phyloP scores from a whole-genome alignment of 2,329 filamentous ascomycete genomes.

The Trichoderma koningii region DNA sequence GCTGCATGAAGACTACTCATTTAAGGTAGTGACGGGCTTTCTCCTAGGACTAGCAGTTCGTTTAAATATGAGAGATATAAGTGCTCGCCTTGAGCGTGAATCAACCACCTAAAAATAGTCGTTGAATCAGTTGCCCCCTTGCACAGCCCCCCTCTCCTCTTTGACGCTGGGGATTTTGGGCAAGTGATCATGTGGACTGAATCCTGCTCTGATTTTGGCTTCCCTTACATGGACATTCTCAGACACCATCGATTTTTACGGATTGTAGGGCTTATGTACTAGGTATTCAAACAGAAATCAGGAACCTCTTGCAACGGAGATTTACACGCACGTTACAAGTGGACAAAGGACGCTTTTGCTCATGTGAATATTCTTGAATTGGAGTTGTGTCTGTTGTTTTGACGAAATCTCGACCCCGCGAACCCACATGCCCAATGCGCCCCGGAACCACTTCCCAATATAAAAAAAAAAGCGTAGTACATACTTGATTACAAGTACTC shows the following conservation, averaged over 20 bases:
- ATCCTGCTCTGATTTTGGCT: no score
- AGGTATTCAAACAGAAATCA: no score
- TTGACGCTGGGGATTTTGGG: no score
- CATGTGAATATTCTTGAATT: constrained; percentile 13
- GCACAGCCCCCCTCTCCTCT: not conserved
- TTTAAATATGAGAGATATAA: constrained; percentile 24
- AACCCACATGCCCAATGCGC: not conserved
- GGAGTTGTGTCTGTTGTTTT: constrained; percentile 19
- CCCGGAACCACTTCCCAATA: not conserved
- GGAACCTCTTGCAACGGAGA: no score
- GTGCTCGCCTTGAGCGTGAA: not conserved
- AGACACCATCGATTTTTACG: no score
- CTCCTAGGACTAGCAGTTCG: not conserved
- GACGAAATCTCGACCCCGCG: not conserved
- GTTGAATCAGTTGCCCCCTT: not conserved
- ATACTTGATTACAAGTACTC: no score
- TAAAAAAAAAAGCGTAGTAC: no score
- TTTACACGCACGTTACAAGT: not conserved
- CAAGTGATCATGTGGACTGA: no score
- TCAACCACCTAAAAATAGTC: not conserved
- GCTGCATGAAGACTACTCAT: constrained; percentile 16
- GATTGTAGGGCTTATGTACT: no score
- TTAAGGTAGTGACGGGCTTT: no score
- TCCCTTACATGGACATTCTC: no score
- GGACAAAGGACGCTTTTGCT: not conserved